phyloP scores from a whole-genome alignment of 495 filamentous ascomycete species.

The Neurospora sp. region DNA sequence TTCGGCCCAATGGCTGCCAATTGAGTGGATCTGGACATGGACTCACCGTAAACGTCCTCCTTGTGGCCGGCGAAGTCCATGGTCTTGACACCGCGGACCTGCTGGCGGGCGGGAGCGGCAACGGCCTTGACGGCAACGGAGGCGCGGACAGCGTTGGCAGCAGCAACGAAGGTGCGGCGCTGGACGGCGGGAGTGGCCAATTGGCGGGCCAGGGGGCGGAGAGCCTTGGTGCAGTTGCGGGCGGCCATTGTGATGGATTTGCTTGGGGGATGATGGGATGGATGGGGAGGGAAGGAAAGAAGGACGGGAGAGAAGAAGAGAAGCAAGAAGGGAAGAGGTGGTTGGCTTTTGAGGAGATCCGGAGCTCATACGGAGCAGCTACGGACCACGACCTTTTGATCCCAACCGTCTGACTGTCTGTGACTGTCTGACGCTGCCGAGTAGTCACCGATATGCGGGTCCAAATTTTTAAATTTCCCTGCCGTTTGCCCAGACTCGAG shows the following conservation, averaged over 20 bases:
- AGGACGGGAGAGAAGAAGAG: slow-evolving; percentile 1
- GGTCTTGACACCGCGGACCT: slow-evolving; percentile 69
- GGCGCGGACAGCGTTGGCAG: slow-evolving; percentile 48
- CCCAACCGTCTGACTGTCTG: slow-evolving; percentile 14
- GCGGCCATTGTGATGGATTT: slow-evolving; percentile 65
- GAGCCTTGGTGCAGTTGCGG: slow-evolving; percentile 68
- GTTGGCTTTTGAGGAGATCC: slow-evolving; percentile 10
- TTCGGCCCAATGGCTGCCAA: background rate
- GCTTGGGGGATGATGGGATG: slow-evolving; percentile 23
- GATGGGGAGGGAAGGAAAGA: slow-evolving; percentile 12
- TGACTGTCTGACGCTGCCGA: background rate
- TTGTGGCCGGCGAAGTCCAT: slow-evolving; percentile 90
- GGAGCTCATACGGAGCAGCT: background rate
- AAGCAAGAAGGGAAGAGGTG: background rate
- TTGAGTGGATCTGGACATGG: background rate
- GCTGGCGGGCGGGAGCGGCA: slow-evolving; percentile 42
- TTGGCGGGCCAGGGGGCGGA: slow-evolving; percentile 68
- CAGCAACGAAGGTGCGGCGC: slow-evolving; percentile 59
- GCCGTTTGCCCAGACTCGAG: slow-evolving; percentile 6
- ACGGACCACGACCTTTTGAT: background rate
- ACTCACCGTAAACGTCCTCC: slow-evolving; percentile 83
- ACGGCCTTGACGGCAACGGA: slow-evolving; percentile 44
- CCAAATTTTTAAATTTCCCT: slow-evolving; percentile 19
- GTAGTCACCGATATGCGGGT: slow-evolving; percentile 13
- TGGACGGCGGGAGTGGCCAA: slow-evolving; percentile 54